Evolutionary conservation across 306 rosid genomes (phyloP).

Genomic region (Quillaja saponaria): DNA sequence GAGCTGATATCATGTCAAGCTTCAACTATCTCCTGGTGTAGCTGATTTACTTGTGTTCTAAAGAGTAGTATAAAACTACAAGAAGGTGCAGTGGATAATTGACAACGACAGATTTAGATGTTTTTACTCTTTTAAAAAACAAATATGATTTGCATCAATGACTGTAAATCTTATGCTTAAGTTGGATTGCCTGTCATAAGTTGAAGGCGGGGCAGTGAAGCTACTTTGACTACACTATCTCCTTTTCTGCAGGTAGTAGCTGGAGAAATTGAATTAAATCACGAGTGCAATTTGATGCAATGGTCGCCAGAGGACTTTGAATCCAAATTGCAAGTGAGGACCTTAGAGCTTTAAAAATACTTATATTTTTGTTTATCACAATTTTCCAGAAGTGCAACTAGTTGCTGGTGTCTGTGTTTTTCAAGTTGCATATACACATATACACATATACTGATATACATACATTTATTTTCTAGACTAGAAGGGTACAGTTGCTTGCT

Average conservation of each 20-base stretch:
- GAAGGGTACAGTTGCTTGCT: background rate
- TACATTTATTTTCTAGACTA: no score
- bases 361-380: constrained; percentile 1
- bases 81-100: no score
- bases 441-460: background rate
- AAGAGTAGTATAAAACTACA: no score
- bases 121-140: no score
- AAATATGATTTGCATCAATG: no score
- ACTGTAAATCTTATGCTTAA: background rate
- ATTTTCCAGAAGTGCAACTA: constrained; percentile 6
- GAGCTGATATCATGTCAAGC: no score
- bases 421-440: background rate
- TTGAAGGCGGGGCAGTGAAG: no score
- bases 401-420: constrained; percentile 18
- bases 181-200: background rate
- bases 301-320: constrained; percentile 97
- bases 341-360: constrained; percentile 18
- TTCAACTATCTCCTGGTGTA: no score
- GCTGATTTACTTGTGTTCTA: no score
- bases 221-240: constrained; percentile 10
- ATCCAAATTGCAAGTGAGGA: constrained; percentile 80
- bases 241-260: constrained; percentile 75
- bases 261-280: constrained; percentile 92
- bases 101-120: no score
- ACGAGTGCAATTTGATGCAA: constrained; percentile 80